Percentiles rank a stretch among this genome's conserved stretches.
These are phyloP conservation scores for Lathyrus oleraceus DNA, from an alignment of 306 rosid genomes.

Conservation along the genomic window DNA sequence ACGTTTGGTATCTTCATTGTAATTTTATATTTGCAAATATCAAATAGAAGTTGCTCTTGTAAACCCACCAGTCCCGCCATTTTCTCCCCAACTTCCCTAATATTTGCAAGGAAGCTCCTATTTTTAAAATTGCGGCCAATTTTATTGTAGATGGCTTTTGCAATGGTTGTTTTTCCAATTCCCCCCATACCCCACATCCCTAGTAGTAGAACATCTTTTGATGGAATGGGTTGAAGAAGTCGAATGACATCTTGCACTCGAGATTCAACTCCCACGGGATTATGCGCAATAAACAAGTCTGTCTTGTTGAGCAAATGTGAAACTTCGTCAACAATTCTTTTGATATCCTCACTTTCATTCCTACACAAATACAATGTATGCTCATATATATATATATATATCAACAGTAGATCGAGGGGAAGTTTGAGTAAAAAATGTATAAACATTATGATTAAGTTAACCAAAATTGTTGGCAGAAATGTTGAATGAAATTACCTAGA, in stretches of 20 bases:
- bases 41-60: constrained; percentile 17
- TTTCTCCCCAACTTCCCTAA: not conserved
- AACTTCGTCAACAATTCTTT: not conserved
- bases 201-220: not conserved
- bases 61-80: not conserved
- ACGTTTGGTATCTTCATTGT: not conserved
- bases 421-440: too few species aligned
- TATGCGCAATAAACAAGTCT: not conserved
- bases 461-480: too few species aligned
- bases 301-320: not conserved
- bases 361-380: not conserved
- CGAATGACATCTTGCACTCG: not conserved
- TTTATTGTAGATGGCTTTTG: constrained; percentile 5
- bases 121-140: not conserved
- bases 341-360: constrained; percentile 5
- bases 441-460: too few species aligned
- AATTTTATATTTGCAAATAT: not conserved
- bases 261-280: constrained; percentile 13
- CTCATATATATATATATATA: too few species aligned
- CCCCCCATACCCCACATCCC: constrained; percentile 36
- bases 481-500: not conserved
- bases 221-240: not conserved
- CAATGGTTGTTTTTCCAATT: constrained; percentile 1
- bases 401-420: not conserved
- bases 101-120: constrained; percentile 5